Percentiles rank a stretch among this genome's conserved stretches.
Evolutionary conservation across 164 flowering plant species (phyloP).

Genomic region (Pachysandra terminalis): DNA sequence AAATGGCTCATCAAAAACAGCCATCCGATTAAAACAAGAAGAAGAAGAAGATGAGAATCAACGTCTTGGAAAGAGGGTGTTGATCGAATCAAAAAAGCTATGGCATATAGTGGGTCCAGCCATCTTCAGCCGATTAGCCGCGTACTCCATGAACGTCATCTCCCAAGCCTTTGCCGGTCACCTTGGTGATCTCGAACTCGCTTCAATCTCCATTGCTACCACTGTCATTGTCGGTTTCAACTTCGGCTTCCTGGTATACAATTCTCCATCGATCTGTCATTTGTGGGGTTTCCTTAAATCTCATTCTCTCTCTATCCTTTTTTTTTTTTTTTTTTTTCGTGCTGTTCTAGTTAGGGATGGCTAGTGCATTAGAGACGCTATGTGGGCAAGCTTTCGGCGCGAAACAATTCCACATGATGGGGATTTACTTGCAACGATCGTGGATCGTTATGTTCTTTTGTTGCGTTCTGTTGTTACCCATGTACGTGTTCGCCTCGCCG

Average conservation of each 20-base stretch:
- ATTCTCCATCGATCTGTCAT: background rate
- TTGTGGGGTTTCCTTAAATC: too few relatives aligned
- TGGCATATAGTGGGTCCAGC: conserved; percentile 67
- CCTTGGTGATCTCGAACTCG: conserved; percentile 56
- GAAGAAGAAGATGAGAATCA: too few relatives aligned
- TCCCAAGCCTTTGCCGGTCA: conserved; percentile 70
- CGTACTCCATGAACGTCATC: conserved; percentile 44
- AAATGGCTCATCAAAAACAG: too few relatives aligned
- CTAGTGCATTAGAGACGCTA: conserved; percentile 52
- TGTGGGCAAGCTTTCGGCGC: conserved; percentile 64
- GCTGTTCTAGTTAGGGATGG: conserved; percentile 48
- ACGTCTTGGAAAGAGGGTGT: conserved; percentile 4
- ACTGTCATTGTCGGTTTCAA: conserved; percentile 52
- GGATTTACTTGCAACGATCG: conserved; percentile 49
- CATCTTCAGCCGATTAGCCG: conserved; percentile 48
- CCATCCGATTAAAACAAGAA: too few relatives aligned
- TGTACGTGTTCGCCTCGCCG: conserved; percentile 42
- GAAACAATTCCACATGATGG: conserved; percentile 42
- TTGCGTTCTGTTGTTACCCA: conserved; percentile 33
- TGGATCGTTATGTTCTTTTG: conserved; percentile 38
- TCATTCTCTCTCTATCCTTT: background rate
- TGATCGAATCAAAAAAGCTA: conserved; percentile 50
- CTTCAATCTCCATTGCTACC: conserved; percentile 52
- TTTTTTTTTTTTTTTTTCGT: background rate
- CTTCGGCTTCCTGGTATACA: conserved; percentile 58